Evolutionary conservation across 192 early-diverging fungal species (phyloP), one percentile per base, ranked within the genome.

Genomic region (Fimicolochytrium jonesii): DNA sequence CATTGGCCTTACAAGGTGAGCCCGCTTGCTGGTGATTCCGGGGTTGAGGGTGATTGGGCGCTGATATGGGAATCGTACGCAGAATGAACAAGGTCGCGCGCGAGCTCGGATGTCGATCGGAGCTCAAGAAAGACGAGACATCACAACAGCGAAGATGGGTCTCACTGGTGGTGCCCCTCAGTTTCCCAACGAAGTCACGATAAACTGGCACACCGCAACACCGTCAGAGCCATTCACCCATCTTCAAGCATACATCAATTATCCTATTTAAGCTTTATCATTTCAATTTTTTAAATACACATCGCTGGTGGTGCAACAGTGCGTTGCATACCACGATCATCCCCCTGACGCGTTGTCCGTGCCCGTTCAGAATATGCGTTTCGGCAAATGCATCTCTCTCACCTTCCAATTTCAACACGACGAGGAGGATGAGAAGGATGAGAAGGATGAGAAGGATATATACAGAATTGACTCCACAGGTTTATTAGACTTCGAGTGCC

Each of bases 91-190:
- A 62, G 13, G 47, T 60, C 9, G 66, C 61, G 11, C 44, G 60
- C 34, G 73, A 76, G 46, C 59, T 79, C 6, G 77, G 77, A 20
- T 79, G 77, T 47, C 25, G 57, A 13, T 42, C 59, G 6, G 67
- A 69, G 18, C 43, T 31, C 54, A 65, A 59, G 45, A 48, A n/a
- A 3, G 42, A 32, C 23, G 54, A 33, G 71, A 65, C 11, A 20
- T 13, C 51, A n/a, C 34, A 45, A 25, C 41, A 13, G 42, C 48
- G 11, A 70, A 62, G 28, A 58, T n/a, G 43, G 42, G 53, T 53
- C 30, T 51, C 44, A 1, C 57, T 67, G 13, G 35, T 45, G 28
- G 58, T 67, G 18, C 72, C 72, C 31, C 59, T 74, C 30, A 62
- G 44, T 25, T 74, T 74, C 33, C 72, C 72, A 11, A 44, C 50